phyloP scores from a whole-genome alignment of 1,284 basidiomycete species.

The Neonothopanus nambi region DNA sequence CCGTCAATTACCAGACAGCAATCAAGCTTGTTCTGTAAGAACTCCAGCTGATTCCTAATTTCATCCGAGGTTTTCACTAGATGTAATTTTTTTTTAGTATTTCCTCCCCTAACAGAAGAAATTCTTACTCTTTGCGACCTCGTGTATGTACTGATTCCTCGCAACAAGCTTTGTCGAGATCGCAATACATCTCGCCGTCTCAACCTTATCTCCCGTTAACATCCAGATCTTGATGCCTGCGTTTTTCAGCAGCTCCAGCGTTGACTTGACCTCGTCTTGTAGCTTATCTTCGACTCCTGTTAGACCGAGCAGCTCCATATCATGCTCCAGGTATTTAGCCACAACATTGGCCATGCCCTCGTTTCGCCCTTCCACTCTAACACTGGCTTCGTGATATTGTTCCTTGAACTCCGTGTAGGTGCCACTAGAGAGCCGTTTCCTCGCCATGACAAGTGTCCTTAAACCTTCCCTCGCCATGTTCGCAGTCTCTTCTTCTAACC shows the following conservation, averaged over 20 bases:
- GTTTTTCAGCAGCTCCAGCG: conserved; percentile 90
- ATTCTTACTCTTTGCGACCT: conserved; percentile 84
- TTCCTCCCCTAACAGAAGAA: conserved; percentile 1
- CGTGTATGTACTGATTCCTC: conserved; percentile 96
- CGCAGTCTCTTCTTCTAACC: conserved; percentile 97
- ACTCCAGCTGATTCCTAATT: conserved; percentile 90
- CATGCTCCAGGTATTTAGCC: conserved; percentile 78
- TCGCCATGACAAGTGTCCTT: conserved; percentile 90
- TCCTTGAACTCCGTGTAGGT: conserved; percentile 77
- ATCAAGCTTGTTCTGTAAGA: conserved; percentile 91
- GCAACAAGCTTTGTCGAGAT: conserved; percentile 97
- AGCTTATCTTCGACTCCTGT: conserved; percentile 99
- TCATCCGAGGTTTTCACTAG: conserved; percentile 83
- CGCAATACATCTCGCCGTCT: conserved; percentile 98
- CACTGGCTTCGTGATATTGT: conserved; percentile 68
- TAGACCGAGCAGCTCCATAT: conserved; percentile 89
- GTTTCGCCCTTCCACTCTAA: neutral
- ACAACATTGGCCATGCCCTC: conserved; percentile 57
- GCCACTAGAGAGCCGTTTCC: conserved; percentile 74
- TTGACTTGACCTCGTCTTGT: conserved; percentile 95
- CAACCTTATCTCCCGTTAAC: conserved; percentile 97
- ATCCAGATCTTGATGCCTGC: conserved; percentile 99
- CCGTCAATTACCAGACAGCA: conserved; percentile 99
- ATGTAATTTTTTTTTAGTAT: conserved; percentile 8
- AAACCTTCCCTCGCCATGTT: conserved; percentile 99